Evolutionary conservation across 441 rosid genomes (phyloP).

Genomic region (Populus hybrid): DNA sequence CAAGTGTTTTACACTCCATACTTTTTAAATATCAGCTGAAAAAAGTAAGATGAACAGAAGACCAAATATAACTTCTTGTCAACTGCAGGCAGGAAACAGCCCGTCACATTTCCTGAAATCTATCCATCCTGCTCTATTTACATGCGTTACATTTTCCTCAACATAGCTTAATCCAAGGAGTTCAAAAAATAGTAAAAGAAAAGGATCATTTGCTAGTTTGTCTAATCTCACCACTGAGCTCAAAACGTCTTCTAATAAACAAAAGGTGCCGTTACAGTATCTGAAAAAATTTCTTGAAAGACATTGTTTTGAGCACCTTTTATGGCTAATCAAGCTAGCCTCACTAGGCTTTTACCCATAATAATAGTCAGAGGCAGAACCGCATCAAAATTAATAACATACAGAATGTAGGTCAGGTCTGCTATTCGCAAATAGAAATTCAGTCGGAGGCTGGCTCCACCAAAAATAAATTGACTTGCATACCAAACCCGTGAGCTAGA

Average conservation of each 20-base stretch:
- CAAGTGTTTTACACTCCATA: neutral
- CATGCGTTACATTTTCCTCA: neutral
- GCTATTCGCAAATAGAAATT: too few relatives aligned
- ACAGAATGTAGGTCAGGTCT: neutral
- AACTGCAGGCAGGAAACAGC: neutral
- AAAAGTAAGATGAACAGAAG: neutral
- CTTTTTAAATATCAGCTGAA: neutral
- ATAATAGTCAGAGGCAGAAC: neutral
- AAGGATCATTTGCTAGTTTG: neutral
- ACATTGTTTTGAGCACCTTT: neutral
- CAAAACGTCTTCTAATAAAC: neutral
- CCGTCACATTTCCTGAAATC: conserved; percentile 7
- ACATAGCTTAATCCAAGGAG: neutral
- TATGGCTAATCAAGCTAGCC: neutral
- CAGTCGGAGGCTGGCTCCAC: neutral
- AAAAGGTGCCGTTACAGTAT: neutral
- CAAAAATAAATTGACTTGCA: neutral
- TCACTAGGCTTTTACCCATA: neutral
- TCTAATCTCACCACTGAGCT: neutral
- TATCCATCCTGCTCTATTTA: neutral
- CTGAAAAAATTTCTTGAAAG: neutral
- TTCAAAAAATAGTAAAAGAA: neutral
- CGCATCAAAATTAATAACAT: neutral
- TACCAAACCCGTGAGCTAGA: neutral
- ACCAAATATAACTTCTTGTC: neutral